These are phyloP conservation scores for Vigna nakashimae DNA, from an alignment of 306 rosid species.

Conservation along the genomic window DNA sequence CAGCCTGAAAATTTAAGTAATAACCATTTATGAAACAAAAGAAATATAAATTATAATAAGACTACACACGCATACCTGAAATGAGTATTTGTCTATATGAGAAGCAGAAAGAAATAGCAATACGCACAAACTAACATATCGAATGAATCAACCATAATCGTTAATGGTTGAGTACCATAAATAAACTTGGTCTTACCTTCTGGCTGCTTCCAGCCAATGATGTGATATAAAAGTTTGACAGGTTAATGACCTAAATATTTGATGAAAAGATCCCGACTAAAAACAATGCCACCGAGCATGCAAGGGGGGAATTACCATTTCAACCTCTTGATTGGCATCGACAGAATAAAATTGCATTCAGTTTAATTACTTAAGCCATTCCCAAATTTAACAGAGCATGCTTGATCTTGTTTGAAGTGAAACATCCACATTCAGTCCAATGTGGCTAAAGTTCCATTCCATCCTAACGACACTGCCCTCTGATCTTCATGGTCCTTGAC, in stretches of 20 bases:
- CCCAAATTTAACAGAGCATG: neutral
- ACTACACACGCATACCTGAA: neutral
- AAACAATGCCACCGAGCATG: conserved; percentile 7
- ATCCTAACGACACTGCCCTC: neutral
- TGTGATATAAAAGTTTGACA: neutral
- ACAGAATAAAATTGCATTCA: neutral
- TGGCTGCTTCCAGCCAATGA: conserved; percentile 10
- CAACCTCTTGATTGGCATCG: neutral
- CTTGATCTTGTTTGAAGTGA: conserved; percentile 22
- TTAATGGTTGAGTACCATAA: neutral
- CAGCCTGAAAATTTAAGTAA: conserved; percentile 72
- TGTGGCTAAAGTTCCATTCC: conserved; percentile 5
- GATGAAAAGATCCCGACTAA: neutral
- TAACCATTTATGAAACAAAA: conserved; percentile 27
- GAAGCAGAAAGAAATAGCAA: conserved; percentile 2
- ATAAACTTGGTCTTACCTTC: neutral
- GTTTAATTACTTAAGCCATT: neutral
- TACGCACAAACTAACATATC: neutral
- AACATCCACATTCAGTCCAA: neutral
- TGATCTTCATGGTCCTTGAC: neutral
- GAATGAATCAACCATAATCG: no score
- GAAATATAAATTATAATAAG: neutral
- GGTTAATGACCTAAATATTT: neutral
- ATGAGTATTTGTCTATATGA: no score
- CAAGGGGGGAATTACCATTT: neutral